A percentile compares a stretch with the other conserved stretches of the same genome.
Evolutionary conservation across 2,329 filamentous ascomycete genomes (phyloP).

Genomic region (Microthyrium microscopicum): DNA sequence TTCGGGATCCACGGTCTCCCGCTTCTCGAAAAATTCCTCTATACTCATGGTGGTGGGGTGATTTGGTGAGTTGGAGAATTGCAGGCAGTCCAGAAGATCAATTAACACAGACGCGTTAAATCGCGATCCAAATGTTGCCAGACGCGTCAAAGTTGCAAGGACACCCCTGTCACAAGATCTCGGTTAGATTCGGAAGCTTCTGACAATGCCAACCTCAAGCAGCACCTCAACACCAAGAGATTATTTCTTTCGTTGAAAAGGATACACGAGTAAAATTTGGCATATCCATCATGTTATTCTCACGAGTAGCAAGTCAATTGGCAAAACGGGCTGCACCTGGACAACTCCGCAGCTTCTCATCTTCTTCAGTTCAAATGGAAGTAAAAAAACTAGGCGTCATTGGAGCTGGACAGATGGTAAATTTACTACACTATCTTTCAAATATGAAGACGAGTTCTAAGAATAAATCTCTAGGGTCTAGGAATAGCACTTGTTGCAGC

Average conservation of each 20-base stretch:
- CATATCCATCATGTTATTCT: no score
- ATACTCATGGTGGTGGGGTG: slow-evolving; percentile 3
- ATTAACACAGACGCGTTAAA: no score
- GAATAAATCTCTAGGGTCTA: slow-evolving; percentile 47
- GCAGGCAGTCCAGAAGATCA: neutral
- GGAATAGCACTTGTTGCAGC: slow-evolving; percentile 93
- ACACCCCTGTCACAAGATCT: neutral
- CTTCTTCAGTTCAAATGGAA: no score
- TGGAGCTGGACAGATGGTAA: slow-evolving; percentile 90
- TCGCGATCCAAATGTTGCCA: no score
- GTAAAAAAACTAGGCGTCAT: slow-evolving; percentile 83
- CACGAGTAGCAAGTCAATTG: no score
- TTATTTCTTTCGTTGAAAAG: no score
- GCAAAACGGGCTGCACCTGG: no score
- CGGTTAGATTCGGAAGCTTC: neutral
- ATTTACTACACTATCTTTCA: slow-evolving; percentile 13
- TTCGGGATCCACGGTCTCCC: slow-evolving; percentile 61
- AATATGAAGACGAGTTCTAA: slow-evolving; percentile 12
- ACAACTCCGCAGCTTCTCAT: no score
- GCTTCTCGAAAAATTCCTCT: slow-evolving; percentile 22
- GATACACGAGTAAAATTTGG: no score
- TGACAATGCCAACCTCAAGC: no score
- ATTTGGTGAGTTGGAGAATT: neutral
- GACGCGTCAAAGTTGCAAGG: neutral
- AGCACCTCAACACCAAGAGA: no score